Evolutionary conservation across 805 yeast genomes (phyloP).

Genomic region (Priceomyces haplophilus): DNA sequence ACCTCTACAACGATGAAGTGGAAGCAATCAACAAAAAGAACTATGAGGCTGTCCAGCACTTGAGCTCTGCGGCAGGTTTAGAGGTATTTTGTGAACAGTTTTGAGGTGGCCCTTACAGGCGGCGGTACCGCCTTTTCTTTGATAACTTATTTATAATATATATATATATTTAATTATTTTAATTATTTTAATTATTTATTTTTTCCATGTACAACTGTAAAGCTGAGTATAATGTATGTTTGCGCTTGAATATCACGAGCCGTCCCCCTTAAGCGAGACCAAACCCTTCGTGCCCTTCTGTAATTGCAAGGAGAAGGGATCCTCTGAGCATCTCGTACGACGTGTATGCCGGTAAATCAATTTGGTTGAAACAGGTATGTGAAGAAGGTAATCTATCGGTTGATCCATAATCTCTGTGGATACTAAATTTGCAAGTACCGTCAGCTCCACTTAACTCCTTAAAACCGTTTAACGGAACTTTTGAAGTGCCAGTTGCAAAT

Average conservation of each 20-base stretch:
- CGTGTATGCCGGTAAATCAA: constrained; percentile 90
- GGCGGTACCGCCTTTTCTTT: neutral
- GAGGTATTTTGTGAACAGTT: constrained; percentile 18
- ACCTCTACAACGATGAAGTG: constrained; percentile 52
- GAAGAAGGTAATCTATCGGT: constrained; percentile 89
- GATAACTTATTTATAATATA: no score
- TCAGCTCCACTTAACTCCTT: constrained; percentile 83
- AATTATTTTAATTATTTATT: neutral
- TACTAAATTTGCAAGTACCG: constrained; percentile 81
- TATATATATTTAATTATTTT: neutral
- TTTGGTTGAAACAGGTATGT: constrained; percentile 95
- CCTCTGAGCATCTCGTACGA: constrained; percentile 82
- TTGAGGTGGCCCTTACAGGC: neutral
- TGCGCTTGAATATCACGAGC: neutral
- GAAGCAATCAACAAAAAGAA: constrained; percentile 41
- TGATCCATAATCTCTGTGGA: constrained; percentile 84
- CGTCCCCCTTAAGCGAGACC: constrained; percentile 75
- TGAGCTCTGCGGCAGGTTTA: constrained; percentile 31
- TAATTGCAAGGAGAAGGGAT: constrained; percentile 75
- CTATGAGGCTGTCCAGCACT: constrained; percentile 35
- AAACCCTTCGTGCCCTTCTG: constrained; percentile 95
- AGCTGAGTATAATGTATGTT: neutral
- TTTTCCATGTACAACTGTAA: neutral
- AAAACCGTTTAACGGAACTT: constrained; percentile 93
- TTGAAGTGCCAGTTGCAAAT: constrained; percentile 95